Base-by-base conservation (phyloP, 2,329 filamentous ascomycete genomes). In the Furcasterigmium furcatum region DNA sequence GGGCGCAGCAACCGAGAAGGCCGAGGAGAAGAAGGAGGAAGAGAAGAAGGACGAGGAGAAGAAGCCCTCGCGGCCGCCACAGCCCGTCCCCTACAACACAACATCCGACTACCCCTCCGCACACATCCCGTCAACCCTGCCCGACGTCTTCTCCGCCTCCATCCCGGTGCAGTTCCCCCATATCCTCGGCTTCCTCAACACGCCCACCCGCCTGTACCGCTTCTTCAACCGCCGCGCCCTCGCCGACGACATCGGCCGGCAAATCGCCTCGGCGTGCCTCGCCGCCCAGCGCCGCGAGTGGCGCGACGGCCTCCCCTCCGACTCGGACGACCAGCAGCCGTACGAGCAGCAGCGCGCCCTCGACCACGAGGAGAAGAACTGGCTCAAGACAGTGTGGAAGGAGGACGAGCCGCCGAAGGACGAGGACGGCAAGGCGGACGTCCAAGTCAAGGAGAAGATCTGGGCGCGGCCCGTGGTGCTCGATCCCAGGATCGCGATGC, bases 181-280 rank as follows among this genome's bases (percentile, higher is more conserved):
- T 63, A 79, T 96, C 47, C 85, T 99, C 24, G 94, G 94, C 49
- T 95, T 99, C 73, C 72, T 88, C 51, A 92, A 94, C 70, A 96
- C 92, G 3, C 88, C 91, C 1, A 87, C 84, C 53, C 85, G 94
- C 49, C 76, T 97, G 49, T 87, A 87, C 60, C 87, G 94, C 53
- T 99, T 91, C 76, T 74, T 99, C 49, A 95, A 86, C 64, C 85
- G 86, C 50, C 86, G 94, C 44, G 71, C 80, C 51, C 76, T 96
- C n/a, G 92, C 92, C 52, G 92, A 99, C 60, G 77, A 85, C 38
- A 84, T 96, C 49, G 94, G 94, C 43, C 85, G 88, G 35, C 84
- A 96, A 52, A 90, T 95, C 16, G 92, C 92, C 1, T 87, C 90
- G 29, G 84, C 87, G 29, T 92, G 95, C 48, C 80, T 96, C 30